Conservation (phyloP, 495 filamentous ascomycete species). For the Halenospora varia region DNA sequence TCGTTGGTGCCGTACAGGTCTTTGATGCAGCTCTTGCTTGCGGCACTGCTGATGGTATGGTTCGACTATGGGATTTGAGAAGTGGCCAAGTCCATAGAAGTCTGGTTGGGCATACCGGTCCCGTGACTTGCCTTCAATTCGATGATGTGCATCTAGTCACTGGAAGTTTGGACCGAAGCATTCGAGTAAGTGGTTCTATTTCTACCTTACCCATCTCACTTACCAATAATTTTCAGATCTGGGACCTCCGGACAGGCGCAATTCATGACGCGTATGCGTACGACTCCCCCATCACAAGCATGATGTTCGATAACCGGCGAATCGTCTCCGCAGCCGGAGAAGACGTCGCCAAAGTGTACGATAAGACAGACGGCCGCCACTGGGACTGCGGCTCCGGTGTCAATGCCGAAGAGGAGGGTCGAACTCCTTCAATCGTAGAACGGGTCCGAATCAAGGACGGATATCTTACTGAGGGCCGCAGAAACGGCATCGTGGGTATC, state of each 20-base stretch:
- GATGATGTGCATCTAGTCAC: conserved; percentile 95
- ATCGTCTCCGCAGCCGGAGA: conserved; percentile 91
- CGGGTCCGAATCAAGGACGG: conserved; percentile 89
- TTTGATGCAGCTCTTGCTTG: conserved; percentile 98
- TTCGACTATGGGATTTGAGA: conserved; percentile 92
- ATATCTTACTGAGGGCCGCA: conserved; percentile 86
- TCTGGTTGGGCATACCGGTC: conserved; percentile 92
- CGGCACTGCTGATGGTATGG: conserved; percentile 97
- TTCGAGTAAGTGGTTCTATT: conserved; percentile 65
- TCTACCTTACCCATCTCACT: background rate
- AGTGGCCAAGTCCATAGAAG: conserved; percentile 96
- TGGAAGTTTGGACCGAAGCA: conserved; percentile 88
- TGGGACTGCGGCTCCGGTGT: conserved; percentile 95
- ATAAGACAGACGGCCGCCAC: conserved; percentile 91
- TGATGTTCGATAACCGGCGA: conserved; percentile 93
- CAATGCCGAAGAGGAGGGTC: conserved; percentile 55
- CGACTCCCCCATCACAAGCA: conserved; percentile 86
- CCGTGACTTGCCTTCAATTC: conserved; percentile 93
- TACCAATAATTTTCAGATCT: conserved; percentile 62
- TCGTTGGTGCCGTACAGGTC: conserved; percentile 92
- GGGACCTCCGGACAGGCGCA: conserved; percentile 94
- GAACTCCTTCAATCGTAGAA: conserved; percentile 68
- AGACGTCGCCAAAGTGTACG: conserved; percentile 93
- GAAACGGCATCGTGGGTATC: conserved; percentile 82
- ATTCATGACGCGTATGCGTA: conserved; percentile 97